phyloP scores from a whole-genome alignment of 2,329 filamentous ascomycete genomes.

The Sporothrix mexicana region DNA sequence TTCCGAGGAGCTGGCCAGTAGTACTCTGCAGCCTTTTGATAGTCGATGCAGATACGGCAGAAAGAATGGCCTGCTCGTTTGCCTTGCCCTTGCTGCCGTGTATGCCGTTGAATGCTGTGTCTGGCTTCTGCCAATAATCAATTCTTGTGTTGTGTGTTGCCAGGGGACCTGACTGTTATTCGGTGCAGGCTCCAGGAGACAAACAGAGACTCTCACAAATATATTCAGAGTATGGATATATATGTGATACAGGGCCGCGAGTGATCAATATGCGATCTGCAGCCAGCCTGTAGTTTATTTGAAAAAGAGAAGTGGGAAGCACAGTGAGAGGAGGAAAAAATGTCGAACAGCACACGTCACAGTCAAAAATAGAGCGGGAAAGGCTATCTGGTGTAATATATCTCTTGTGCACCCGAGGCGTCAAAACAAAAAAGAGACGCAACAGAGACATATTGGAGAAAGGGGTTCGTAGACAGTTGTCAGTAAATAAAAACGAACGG shows the following conservation, averaged over 20 bases:
- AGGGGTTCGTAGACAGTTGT: not conserved
- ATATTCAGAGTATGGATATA: not conserved
- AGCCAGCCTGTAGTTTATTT: constrained; percentile 13
- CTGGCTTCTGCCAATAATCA: not conserved
- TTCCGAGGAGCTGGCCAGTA: constrained; percentile 1
- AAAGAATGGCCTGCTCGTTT: not conserved
- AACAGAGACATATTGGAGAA: constrained; percentile 14
- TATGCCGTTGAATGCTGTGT: constrained; percentile 17
- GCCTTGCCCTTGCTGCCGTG: not conserved
- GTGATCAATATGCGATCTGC: constrained; percentile 4
- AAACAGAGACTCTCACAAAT: too few relatives aligned
- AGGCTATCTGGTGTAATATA: constrained; percentile 20
- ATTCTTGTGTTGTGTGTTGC: not conserved
- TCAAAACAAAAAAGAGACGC: constrained; percentile 4
- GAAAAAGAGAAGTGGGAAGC: not conserved
- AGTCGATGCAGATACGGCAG: not conserved
- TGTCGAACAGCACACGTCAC: not conserved
- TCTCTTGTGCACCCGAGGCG: constrained; percentile 15
- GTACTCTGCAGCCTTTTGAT: not conserved
- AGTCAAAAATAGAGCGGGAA: not conserved
- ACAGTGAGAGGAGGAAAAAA: not conserved
- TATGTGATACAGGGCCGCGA: not conserved
- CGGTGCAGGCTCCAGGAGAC: not conserved
- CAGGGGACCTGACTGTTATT: not conserved
- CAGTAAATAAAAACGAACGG: not conserved